Conservation (phyloP, 768 basidiomycete species). For the Leccinum subtestaceum region DNA sequence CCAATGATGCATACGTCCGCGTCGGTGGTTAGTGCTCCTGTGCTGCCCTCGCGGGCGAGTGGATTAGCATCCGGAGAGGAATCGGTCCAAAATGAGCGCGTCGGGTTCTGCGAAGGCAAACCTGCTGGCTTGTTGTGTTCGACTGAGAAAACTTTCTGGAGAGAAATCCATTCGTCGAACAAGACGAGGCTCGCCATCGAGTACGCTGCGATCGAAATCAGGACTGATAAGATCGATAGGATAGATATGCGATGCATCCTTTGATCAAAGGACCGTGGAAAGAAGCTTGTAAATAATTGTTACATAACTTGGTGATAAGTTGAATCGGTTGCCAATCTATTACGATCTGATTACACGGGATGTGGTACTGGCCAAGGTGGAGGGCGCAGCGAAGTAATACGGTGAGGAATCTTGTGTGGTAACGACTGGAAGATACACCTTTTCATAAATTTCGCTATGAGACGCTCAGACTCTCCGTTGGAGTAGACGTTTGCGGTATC, state of each 20-base stretch:
- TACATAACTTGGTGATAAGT: too few relatives aligned
- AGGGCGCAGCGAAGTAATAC: neutral
- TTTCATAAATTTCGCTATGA: neutral
- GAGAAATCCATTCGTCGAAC: neutral
- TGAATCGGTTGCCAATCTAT: too few relatives aligned
- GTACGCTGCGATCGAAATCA: neutral
- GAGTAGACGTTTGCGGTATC: neutral
- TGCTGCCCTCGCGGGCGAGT: constrained; percentile 63
- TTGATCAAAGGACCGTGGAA: neutral
- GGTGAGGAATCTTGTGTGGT: too few relatives aligned
- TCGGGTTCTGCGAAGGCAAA: constrained; percentile 61
- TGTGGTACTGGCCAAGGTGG: neutral
- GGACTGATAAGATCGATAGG: neutral
- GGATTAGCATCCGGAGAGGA: constrained; percentile 58
- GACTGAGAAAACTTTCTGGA: constrained; percentile 5
- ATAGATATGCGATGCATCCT: neutral
- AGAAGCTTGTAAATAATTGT: neutral
- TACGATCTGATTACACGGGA: neutral
- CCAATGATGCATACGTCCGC: constrained; percentile 80
- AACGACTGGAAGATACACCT: neutral
- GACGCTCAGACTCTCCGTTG: neutral
- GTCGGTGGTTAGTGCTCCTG: constrained; percentile 51
- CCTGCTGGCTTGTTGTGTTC: constrained; percentile 17
- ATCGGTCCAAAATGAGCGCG: constrained; percentile 72
- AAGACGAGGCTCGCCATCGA: neutral